phyloP scores from a whole-genome alignment of 1,284 basidiomycete species.

The Pseudozyma thailandica region DNA sequence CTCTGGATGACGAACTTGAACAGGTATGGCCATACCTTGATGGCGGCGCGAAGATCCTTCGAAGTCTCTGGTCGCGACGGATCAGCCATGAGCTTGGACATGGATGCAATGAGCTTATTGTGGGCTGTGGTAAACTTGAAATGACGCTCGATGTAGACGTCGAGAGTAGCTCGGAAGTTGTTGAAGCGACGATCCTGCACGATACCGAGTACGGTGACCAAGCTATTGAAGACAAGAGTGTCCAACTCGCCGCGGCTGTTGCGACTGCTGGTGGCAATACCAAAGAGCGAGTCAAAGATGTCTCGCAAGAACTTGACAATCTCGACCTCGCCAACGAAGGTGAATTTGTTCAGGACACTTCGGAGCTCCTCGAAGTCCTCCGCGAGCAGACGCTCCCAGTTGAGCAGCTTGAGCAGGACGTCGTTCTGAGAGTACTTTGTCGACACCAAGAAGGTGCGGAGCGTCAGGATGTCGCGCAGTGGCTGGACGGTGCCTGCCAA shows the following conservation, averaged over 20 bases:
- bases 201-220: conserved; percentile 83
- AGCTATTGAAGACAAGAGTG: conserved; percentile 84
- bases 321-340: conserved; percentile 78
- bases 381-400: conserved; percentile 75
- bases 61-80: conserved; percentile 81
- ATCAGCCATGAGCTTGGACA: conserved; percentile 82
- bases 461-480: conserved; percentile 77
- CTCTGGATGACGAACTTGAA: conserved; percentile 92
- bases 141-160: conserved; percentile 90
- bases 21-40: conserved; percentile 97
- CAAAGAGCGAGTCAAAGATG: conserved; percentile 93
- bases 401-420: conserved; percentile 82
- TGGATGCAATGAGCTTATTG: conserved; percentile 71
- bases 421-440: conserved; percentile 92
- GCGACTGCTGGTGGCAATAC: conserved; percentile 80
- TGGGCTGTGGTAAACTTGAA: conserved; percentile 72
- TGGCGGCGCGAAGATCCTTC: conserved; percentile 81
- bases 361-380: conserved; percentile 75
- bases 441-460: conserved; percentile 90
- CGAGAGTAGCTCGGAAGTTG: conserved; percentile 89
- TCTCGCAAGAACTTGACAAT: conserved; percentile 92
- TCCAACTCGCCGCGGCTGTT: conserved; percentile 85
- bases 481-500: conserved; percentile 59
- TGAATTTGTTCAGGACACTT: conserved; percentile 83
- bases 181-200: conserved; percentile 87